Percentiles rank a stretch among this genome's conserved stretches.
These are phyloP conservation scores for Galerina sulciceps DNA, from an alignment of 768 basidiomycete genomes.

Conservation along the genomic window DNA sequence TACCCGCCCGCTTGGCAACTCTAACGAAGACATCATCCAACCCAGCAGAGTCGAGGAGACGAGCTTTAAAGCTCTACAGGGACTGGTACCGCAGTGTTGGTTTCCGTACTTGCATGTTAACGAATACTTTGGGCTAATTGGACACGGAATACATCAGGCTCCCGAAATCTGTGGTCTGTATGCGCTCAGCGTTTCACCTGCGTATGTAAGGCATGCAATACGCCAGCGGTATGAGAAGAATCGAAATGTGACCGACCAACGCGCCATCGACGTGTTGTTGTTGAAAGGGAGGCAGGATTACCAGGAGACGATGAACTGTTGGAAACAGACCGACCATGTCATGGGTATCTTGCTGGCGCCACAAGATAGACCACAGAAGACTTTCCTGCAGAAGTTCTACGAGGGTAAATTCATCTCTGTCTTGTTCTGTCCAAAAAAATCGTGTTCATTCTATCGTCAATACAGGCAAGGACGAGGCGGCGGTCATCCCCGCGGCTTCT, in stretches of 20 bases:
- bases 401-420: slow-evolving; percentile 58
- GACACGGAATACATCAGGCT: slow-evolving; percentile 58
- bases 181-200: slow-evolving; percentile 78
- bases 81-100: slow-evolving; percentile 93
- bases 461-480: slow-evolving; percentile 78
- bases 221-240: slow-evolving; percentile 88
- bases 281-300: slow-evolving; percentile 86
- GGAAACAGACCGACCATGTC: slow-evolving; percentile 88
- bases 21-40: slow-evolving; percentile 61
- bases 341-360: slow-evolving; percentile 68
- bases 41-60: slow-evolving; percentile 63
- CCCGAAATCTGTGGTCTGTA: slow-evolving; percentile 88
- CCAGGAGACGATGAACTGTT: slow-evolving; percentile 94
- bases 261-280: slow-evolving; percentile 84
- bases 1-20: slow-evolving; percentile 87
- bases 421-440: background rate
- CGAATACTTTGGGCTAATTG: no score
- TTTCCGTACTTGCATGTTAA: slow-evolving; percentile 20
- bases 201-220: slow-evolving; percentile 78
- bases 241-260: slow-evolving; percentile 78
- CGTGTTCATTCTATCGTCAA: slow-evolving; percentile 5
- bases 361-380: slow-evolving; percentile 46
- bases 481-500: slow-evolving; percentile 69
- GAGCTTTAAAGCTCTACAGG: slow-evolving; percentile 82
- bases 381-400: slow-evolving; percentile 85